A percentile compares a stretch with the other conserved stretches of the same genome.
phyloP scores from a whole-genome alignment of 768 basidiomycete species.

The Imleria badia region DNA sequence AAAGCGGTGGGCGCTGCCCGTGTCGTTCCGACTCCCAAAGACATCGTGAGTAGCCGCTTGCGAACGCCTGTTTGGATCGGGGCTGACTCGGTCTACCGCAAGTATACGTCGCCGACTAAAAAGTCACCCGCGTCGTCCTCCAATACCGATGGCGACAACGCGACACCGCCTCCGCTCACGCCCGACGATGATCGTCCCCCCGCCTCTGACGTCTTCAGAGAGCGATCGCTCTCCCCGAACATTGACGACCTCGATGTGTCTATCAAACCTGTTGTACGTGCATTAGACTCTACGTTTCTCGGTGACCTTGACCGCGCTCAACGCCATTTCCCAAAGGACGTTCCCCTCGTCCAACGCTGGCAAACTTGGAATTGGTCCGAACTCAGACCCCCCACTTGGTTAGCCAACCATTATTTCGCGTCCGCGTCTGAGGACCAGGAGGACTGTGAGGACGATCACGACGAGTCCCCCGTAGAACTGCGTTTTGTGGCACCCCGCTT shows the following conservation, averaged over 20 bases:
- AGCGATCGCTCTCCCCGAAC: slow-evolving; percentile 25
- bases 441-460: slow-evolving; percentile 27
- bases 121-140: slow-evolving; percentile 29
- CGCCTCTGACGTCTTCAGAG: slow-evolving; percentile 21
- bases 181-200: slow-evolving; percentile 33
- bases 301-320: slow-evolving; percentile 28
- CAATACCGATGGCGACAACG: slow-evolving; percentile 31
- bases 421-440: slow-evolving; percentile 21
- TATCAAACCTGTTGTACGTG: slow-evolving; percentile 24
- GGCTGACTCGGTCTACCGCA: slow-evolving; percentile 3
- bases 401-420: slow-evolving; percentile 3
- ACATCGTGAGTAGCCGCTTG: slow-evolving; percentile 18
- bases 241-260: slow-evolving; percentile 20
- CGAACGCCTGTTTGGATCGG: neutral
- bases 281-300: slow-evolving; percentile 22
- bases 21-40: slow-evolving; percentile 19
- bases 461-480: slow-evolving; percentile 15
- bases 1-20: slow-evolving; percentile 31
- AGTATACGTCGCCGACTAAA: slow-evolving; percentile 23
- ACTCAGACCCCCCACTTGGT: slow-evolving; percentile 30
- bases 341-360: slow-evolving; percentile 29
- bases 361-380: slow-evolving; percentile 37
- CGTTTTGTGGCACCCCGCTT: slow-evolving; percentile 13
- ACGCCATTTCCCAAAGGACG: slow-evolving; percentile 23
- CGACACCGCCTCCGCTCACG: slow-evolving; percentile 37